Base-by-base conservation (phyloP, 164 flowering plant species). In the Aristolochia californica region DNA sequence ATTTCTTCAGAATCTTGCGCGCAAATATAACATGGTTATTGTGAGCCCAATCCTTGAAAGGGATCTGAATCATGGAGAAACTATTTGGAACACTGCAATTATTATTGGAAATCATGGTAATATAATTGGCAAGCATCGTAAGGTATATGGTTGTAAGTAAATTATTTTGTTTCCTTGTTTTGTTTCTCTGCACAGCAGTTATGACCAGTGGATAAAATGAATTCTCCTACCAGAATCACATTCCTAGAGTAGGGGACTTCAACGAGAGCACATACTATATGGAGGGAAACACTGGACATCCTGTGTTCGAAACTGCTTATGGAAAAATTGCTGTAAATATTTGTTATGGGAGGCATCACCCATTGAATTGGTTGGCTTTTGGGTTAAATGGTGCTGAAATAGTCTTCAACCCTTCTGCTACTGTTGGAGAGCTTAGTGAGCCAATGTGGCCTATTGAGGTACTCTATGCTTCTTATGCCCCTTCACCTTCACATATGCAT, bases 381-480 rank as follows among this genome's bases (percentile, higher is more conserved):
- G 96, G 97, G 50, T 72, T 93, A 72, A 93, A 93, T 72, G 99
- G 99, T 61, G 99, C 99, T 7, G 99, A 87, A 74, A 93, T 93
- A 65, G 95, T 93, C 56, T 93, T 93, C 71, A 93, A 93, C 56
- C 99, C 99, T 38, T 87, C 97, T 43, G 99, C 99, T 38, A 93
- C 99, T 44, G 96, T 93, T 68, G 99, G 99, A 64, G 95, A 89
- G 72, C 95, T 93, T 65, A 89, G 99, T 50, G 97, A 93, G 77
- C 96, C 99, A 24, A 89, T 93, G 96, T 87, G 99, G 99, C 86
- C 97, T 13, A 80, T 87, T 55, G 99, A 93, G 99, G 99, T 93
- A 56, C 18, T 21, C n/a, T 10, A 49, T n/a, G 7, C 40, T 9
- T 10, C 16, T 23, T 23, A 9, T 50, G 1, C 26, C 23, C 11